Conservation (phyloP, 352 stramenopile genomes). For the Globisporangium solare region DNA sequence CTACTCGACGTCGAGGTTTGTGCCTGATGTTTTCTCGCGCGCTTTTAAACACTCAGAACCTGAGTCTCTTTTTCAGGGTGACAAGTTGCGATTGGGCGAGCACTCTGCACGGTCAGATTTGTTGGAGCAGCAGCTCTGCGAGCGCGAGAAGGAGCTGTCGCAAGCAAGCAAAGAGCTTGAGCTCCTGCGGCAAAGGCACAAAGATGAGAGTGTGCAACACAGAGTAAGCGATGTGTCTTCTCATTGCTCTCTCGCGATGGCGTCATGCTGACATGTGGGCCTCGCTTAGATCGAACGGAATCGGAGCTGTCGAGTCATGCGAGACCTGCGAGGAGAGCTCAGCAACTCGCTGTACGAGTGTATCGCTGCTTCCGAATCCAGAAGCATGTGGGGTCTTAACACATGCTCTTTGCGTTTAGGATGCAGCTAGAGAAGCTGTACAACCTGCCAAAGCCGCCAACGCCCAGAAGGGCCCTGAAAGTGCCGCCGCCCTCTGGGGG, state of each 20-base stretch:
- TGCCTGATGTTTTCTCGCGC: background rate
- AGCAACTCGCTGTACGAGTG: slow-evolving; percentile 15
- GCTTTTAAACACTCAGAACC: background rate
- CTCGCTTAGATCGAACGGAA: slow-evolving; percentile 16
- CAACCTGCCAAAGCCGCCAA: slow-evolving; percentile 2
- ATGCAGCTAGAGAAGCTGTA: slow-evolving; percentile 19
- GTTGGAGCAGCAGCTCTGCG: slow-evolving; percentile 3
- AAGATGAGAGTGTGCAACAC: slow-evolving; percentile 16
- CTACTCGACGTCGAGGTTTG: slow-evolving; percentile 1
- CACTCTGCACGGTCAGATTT: background rate
- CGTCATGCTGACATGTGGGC: background rate
- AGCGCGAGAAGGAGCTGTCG: slow-evolving; percentile 15
- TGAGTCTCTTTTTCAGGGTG: background rate
- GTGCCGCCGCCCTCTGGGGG: background rate
- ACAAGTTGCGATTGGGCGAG: slow-evolving; percentile 1
- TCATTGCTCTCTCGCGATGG: background rate
- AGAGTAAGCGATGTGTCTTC: slow-evolving; percentile 9
- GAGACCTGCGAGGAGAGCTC: slow-evolving; percentile 20
- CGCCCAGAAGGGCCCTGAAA: background rate
- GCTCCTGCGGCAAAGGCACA: slow-evolving; percentile 6
- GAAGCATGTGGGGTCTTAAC: background rate
- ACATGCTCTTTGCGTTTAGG: background rate
- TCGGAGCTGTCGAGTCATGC: slow-evolving; percentile 19
- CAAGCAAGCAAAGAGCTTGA: slow-evolving; percentile 8
- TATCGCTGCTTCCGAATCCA: background rate